phyloP scores from a whole-genome alignment of 805 yeast species.

The Myxozyma udenii region DNA sequence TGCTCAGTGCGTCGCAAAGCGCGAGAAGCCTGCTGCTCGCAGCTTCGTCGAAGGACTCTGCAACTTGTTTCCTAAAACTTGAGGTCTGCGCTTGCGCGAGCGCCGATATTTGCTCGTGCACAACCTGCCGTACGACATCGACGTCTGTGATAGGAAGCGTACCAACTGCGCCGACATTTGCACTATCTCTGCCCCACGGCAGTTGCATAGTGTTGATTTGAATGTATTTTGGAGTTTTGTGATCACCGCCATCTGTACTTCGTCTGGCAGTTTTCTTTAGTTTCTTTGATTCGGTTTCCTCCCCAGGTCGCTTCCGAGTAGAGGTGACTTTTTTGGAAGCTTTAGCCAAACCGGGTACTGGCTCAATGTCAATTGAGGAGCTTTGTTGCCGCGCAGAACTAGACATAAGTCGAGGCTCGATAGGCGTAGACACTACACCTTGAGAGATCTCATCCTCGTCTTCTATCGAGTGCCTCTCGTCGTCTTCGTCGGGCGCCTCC shows the following conservation, averaged over 20 bases:
- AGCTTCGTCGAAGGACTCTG: slow-evolving; percentile 22
- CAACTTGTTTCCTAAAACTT: slow-evolving; percentile 3
- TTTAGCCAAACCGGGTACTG: too few species aligned
- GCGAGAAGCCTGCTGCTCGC: slow-evolving; percentile 15
- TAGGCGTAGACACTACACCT: too few species aligned
- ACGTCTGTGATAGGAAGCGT: slow-evolving; percentile 16
- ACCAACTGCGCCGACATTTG: neutral
- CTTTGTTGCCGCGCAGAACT: too few species aligned
- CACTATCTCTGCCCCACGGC: slow-evolving; percentile 6
- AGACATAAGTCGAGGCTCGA: too few species aligned
- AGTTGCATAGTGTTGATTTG: slow-evolving; percentile 8
- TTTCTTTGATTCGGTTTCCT: slow-evolving; percentile 1
- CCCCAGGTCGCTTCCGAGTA: neutral
- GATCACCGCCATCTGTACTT: neutral
- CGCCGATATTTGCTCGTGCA: slow-evolving; percentile 15
- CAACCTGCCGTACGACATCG: slow-evolving; percentile 22
- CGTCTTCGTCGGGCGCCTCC: too few species aligned
- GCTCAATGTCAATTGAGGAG: too few species aligned
- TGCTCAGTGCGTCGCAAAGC: slow-evolving; percentile 23
- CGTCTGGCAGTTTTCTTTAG: neutral
- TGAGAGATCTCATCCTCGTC: too few species aligned
- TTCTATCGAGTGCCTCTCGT: too few species aligned
- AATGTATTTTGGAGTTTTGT: slow-evolving; percentile 4
- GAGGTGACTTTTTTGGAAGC: neutral
- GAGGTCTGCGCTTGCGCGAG: neutral